These are phyloP conservation scores for Calonectria pseudoturangicola DNA, from an alignment of 2,329 filamentous ascomycete species.

Conservation along the genomic window DNA sequence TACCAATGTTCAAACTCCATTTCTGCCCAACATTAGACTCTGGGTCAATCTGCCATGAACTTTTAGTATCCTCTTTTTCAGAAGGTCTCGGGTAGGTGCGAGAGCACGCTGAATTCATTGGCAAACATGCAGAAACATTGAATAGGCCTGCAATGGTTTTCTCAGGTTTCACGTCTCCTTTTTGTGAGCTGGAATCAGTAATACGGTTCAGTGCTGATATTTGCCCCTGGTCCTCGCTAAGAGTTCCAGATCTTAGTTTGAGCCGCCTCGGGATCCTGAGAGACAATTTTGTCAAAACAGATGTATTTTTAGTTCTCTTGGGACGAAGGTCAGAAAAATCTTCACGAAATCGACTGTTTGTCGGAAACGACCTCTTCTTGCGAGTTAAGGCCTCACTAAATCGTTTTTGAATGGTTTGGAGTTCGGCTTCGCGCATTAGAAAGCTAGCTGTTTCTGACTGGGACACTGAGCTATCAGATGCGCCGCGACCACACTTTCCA, in stretches of 20 bases:
- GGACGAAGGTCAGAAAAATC: conserved; percentile 54
- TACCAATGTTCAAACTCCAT: conserved; percentile 36
- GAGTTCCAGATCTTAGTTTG: conserved; percentile 45
- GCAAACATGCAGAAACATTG: conserved; percentile 45
- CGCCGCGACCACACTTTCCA: not conserved
- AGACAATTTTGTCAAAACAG: conserved; percentile 61
- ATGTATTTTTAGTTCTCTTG: conserved; percentile 46
- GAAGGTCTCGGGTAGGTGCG: conserved; percentile 40
- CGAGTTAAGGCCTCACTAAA: conserved; percentile 60
- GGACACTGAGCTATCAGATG: conserved; percentile 42
- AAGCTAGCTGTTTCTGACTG: conserved; percentile 63
- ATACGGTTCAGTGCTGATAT: not conserved
- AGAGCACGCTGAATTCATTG: conserved; percentile 36
- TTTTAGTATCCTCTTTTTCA: conserved; percentile 50
- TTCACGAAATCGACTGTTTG: conserved; percentile 65
- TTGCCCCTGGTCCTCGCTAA: not conserved
- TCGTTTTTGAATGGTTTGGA: conserved; percentile 63
- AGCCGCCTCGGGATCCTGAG: conserved; percentile 58
- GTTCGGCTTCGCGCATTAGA: conserved; percentile 61
- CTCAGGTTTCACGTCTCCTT: not conserved
- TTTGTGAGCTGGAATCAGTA: not conserved
- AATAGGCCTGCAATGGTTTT: conserved; percentile 43
- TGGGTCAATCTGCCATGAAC: conserved; percentile 55
- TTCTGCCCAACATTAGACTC: conserved; percentile 51
- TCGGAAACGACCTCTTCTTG: conserved; percentile 54